Base-by-base conservation (phyloP, 2,329 filamentous ascomycete genomes). In the Cladosporium sphaerospermum region DNA sequence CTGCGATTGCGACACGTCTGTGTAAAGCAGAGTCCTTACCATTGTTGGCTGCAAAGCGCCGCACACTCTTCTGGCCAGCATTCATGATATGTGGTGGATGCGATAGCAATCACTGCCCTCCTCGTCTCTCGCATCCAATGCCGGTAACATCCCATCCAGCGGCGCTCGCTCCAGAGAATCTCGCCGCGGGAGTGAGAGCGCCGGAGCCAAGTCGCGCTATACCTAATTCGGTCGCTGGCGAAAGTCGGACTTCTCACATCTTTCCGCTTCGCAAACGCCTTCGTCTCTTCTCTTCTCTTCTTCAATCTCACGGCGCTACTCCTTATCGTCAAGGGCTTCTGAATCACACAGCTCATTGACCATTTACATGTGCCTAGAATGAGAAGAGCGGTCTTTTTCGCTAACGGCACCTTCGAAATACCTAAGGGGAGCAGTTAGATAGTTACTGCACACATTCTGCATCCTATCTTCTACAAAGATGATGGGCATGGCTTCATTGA, bases 291-390 rank as follows among this genome's bases (percentile, higher is more conserved):
- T 60, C 61, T 65, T 59, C 59, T 62, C 62, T 63, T 69, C 69
- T 71, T 77, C 64, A 48, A 57, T 54, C 45, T 36, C 60, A 69
- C 60, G 86, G 86, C 88, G 86, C 82, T 75, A 73, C 80, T 82
- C 89, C 91, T 96, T 96, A 96, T 96, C 91, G 82, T 91, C 89
- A 90, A 84, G 81, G 84, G 78, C 80, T 78, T 66, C 78, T 73
- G 75, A 54, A 69, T 18, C 71, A 73, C 76, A 82, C 80, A 86
- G 84, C 80, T 83, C 85, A 81, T 81, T 89, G 89, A 91, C 84
- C 91, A 96, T 96, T 93, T 80, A 83, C 73, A 73, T 76, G 83
- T 93, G 91, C 88, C 88, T 71, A 96, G 88, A 96, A 69, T 70
- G 76, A 87, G 74, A 67, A 63, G 70, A 75, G 84, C 86, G 88